Evolutionary conservation across 352 stramenopile species (phyloP), one percentile per base, ranked within the genome.

Genomic region (Phytopythium delawarense): DNA sequence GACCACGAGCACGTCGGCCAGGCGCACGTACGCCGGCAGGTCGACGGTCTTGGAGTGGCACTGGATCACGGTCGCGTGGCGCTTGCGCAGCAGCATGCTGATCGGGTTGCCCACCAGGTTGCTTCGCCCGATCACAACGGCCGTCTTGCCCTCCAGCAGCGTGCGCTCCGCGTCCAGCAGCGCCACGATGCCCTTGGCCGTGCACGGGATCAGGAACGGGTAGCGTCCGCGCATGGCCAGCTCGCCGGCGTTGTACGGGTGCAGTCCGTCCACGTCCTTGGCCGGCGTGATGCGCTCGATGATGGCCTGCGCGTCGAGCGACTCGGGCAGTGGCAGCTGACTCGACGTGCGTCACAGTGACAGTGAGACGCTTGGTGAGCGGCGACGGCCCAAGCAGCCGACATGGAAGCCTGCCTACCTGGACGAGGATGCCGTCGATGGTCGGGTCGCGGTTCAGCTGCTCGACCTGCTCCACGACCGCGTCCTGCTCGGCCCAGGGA

Each of bases 181-280:
- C 62, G 97, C 97, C 40, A 99, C 84, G 59, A 98, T 98, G 53
- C 97, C 97, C 42, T 97, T 89, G n/a, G 98, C 97, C 12, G 98
- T 99, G 78, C 98, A 99, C 12, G 97, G 89, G 40, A 98, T 91
- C 56, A 94, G 72, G 73, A 89, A 92, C 62, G 83, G 84, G 60
- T 92, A 96, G 69, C 81, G 90, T 67, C 88, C 82, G 35, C 73
- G 83, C 75, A 92, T 91, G 45, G 87, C 77, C 11, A 99, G 76
- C 59, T 96, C 83, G 16, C 96, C 97, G 7, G 98, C 90, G 81
- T 99, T 99, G 57, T 97, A 83, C 44, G 98, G 96, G 68, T 99
- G 96, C 28, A 99, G 85, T 0, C 98, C 98, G 72, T 99, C 98
- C 42, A 99, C 98, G 76, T 99, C 98, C 73, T 99, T 99, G 61